Base-by-base conservation (phyloP, 2,329 filamentous ascomycete species). In the Diaporthe citrichinensis region DNA sequence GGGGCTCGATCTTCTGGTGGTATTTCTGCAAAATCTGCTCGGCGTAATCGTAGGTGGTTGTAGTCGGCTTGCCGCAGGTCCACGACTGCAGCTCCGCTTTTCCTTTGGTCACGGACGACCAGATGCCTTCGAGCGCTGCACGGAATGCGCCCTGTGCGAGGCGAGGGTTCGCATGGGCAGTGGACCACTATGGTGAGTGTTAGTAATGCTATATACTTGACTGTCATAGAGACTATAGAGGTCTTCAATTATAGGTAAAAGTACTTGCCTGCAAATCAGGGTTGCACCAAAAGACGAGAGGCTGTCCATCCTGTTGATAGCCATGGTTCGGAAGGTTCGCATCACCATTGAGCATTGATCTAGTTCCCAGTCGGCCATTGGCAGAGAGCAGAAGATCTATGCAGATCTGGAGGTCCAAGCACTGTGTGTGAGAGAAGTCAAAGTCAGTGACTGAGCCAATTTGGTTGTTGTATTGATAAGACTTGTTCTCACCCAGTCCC, bases 111-210 rank as follows among this genome's bases (percentile, higher is more conserved):
- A 74, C 84, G 8, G 88, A 87, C 1, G 84, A 82, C 92, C 92
- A 94, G 8, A 93, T 85, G 5, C 93, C 93, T 77, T 90, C 86
- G 3, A 95, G 84, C 0, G 92, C 91, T 74, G 90, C 90, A 15
- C 89, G 87, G 83, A 94, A 94, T 0, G 89, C 93, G 36, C 93
- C 93, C 81, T 95, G 93, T 2, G 93, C 93, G 6, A 95, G 86
- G 28, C 93, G 90, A 0, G 93, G 92, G 6, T 92, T 87, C 71
- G 90, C 88, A 80, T 94, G 93, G 28, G 89, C 88, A 0, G 92
- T 91, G 4, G 92, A 91, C 92, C 92, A 95, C 81, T 73, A 8
- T 28, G 6, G 1, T 20, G 34, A 1, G 28, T 55, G 36, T 65
- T 57, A 73, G 36, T 20, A 17, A 7, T 3, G 3, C 9, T 4